phyloP scores from a whole-genome alignment of 441 rosid genomes.

The Gossypium trilobum region DNA sequence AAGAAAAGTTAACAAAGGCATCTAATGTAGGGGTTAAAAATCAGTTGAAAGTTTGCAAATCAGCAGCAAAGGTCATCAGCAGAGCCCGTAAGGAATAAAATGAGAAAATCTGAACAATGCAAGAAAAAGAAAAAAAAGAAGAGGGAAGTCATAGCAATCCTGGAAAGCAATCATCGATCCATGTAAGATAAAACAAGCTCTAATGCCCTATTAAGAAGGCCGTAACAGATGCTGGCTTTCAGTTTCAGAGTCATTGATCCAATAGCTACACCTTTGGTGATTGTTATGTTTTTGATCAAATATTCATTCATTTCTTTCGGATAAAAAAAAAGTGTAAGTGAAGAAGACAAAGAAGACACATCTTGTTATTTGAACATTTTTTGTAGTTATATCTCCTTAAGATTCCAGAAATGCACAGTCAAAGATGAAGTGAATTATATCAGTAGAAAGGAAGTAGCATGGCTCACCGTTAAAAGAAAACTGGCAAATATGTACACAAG shows the following conservation, averaged over 20 bases:
- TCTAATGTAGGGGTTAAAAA: neutral
- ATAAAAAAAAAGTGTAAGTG: neutral
- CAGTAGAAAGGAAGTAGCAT: neutral
- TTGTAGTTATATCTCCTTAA: neutral
- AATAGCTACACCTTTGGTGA: neutral
- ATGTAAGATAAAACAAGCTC: neutral
- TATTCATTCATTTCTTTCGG: neutral
- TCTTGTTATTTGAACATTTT: neutral
- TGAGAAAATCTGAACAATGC: neutral
- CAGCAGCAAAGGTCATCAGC: neutral
- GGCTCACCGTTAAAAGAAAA: constrained; percentile 78
- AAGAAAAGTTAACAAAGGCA: neutral
- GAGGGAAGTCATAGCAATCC: neutral
- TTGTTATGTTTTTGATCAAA: neutral
- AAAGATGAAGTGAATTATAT: constrained; percentile 1
- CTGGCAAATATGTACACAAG: constrained; percentile 91
- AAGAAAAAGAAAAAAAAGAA: neutral
- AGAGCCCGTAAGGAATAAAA: neutral
- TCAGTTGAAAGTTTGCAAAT: neutral
- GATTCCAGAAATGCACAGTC: neutral
- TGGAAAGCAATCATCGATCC: neutral
- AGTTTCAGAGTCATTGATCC: neutral
- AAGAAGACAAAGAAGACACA: neutral
- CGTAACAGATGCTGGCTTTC: neutral
- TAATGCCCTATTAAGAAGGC: neutral